A percentile compares a stretch with the other conserved stretches of the same genome.
phyloP scores from a whole-genome alignment of 352 stramenopile genomes.

The Phytophthora megakarya region DNA sequence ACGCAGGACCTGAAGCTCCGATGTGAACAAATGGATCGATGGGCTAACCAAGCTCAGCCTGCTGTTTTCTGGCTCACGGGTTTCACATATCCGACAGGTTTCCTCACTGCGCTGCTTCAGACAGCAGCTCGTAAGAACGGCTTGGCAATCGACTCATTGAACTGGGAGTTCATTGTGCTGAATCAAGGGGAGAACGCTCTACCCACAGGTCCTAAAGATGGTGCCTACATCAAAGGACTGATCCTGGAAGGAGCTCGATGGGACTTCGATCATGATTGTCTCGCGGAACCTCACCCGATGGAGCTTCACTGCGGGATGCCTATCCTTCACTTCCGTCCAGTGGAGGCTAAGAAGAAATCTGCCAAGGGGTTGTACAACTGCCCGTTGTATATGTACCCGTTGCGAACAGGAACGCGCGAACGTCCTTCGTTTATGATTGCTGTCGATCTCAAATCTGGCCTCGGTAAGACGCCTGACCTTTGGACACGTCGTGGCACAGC shows the following conservation, averaged over 20 bases:
- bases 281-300: constrained; percentile 92
- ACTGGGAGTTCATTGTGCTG: constrained; percentile 95
- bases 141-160: constrained; percentile 94
- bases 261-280: constrained; percentile 91
- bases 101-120: constrained; percentile 96
- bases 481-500: constrained; percentile 95
- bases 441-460: constrained; percentile 91
- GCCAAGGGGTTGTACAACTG: constrained; percentile 93
- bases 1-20: constrained; percentile 91
- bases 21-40: constrained; percentile 91
- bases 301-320: constrained; percentile 92
- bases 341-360: constrained; percentile 94
- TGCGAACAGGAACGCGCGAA: constrained; percentile 95
- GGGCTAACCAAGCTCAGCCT: constrained; percentile 85
- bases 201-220: constrained; percentile 83
- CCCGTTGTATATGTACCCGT: constrained; percentile 95
- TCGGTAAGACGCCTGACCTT: constrained; percentile 87
- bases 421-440: constrained; percentile 95
- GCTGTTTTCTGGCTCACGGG: constrained; percentile 94
- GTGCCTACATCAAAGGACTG: constrained; percentile 91
- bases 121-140: constrained; percentile 94
- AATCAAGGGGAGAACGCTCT: constrained; percentile 89
- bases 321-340: constrained; percentile 95
- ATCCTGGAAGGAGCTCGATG: constrained; percentile 93
- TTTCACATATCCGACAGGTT: constrained; percentile 97